phyloP scores from a whole-genome alignment of 306 rosid species.

The Pachyrhizus erosus region DNA sequence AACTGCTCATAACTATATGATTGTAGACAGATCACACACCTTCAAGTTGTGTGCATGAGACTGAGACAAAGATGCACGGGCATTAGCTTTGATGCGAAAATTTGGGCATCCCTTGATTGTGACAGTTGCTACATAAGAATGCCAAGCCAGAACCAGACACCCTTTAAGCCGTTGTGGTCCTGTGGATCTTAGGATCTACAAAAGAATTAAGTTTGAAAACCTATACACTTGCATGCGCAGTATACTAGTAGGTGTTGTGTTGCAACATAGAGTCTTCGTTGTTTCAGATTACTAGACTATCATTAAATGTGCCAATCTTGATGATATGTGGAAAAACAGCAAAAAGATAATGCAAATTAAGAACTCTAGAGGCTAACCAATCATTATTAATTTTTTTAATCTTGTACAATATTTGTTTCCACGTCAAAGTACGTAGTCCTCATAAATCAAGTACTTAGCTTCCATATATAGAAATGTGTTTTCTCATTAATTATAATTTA shows the following conservation, averaged over 20 bases:
- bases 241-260: neutral
- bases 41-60: neutral
- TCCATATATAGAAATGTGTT: neutral
- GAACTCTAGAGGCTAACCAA: neutral
- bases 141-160: constrained; percentile 2
- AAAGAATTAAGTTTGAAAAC: neutral
- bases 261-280: neutral
- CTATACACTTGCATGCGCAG: neutral
- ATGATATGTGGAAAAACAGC: neutral
- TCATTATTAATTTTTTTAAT: neutral
- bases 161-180: constrained; percentile 11
- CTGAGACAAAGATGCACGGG: neutral
- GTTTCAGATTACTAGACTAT: neutral
- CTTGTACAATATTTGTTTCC: neutral
- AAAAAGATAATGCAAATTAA: neutral
- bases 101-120: constrained; percentile 26
- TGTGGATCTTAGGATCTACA: neutral
- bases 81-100: too few species aligned
- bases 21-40: neutral
- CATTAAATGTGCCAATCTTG: neutral
- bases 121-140: constrained; percentile 14
- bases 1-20: neutral
- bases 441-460: neutral
- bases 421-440: neutral
- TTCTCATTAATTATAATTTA: neutral